Evolutionary conservation across 2,329 filamentous ascomycete genomes (phyloP).

Genomic region (Fusarium cyanostomum): DNA sequence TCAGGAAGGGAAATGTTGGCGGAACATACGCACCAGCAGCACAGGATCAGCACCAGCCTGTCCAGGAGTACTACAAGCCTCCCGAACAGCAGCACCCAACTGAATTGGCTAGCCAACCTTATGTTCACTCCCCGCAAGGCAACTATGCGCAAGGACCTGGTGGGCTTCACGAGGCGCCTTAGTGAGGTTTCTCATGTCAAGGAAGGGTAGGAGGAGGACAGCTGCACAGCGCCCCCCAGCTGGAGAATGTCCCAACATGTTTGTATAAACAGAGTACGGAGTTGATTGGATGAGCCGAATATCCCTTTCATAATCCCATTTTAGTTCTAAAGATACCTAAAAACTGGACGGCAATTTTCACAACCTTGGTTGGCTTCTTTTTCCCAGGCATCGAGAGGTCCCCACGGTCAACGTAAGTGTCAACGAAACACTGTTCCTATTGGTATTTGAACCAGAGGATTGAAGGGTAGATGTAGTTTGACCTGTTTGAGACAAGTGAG

Average conservation of each 20-base stretch:
- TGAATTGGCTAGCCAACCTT: conserved; percentile 25
- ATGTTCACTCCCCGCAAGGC: conserved; percentile 11
- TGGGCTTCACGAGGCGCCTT: conserved; percentile 30
- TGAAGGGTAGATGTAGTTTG: no score
- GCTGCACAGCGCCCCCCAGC: not conserved
- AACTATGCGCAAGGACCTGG: conserved; percentile 13
- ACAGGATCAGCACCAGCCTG: conserved; percentile 6
- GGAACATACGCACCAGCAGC: conserved; percentile 4
- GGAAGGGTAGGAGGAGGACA: not conserved
- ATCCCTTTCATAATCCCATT: conserved; percentile 2
- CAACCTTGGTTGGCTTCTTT: no score
- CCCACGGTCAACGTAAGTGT: no score
- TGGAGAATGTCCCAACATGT: not conserved
- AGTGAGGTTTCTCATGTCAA: not conserved
- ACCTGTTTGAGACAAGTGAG: no score
- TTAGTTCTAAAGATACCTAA: not conserved
- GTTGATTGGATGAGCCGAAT: conserved; percentile 14
- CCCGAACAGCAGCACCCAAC: conserved; percentile 9
- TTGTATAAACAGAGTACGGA: conserved; percentile 10
- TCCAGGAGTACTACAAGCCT: conserved; percentile 25
- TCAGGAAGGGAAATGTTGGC: conserved; percentile 16
- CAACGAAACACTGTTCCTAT: no score
- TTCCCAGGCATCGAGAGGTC: no score
- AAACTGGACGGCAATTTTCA: no score
- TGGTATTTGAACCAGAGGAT: no score